A percentile compares a stretch with the other conserved stretches of the same genome.
These are phyloP conservation scores for Cardiosporidium cionae DNA, from an alignment of 169 alveolate species.

Conservation along the genomic window DNA sequence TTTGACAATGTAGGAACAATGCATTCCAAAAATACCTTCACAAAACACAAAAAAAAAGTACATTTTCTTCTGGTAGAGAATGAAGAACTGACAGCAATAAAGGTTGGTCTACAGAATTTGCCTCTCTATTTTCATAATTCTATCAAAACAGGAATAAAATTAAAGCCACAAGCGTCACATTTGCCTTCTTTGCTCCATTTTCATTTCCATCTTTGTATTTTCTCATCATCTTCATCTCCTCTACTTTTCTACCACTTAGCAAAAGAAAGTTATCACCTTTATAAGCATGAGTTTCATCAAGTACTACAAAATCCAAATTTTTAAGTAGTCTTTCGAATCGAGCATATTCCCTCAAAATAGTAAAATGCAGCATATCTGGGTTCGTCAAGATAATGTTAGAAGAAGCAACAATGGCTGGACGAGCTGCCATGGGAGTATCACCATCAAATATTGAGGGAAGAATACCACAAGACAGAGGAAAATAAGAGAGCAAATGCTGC, in stretches of 20 bases:
- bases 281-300: conserved; percentile 11
- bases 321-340: neutral
- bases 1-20: neutral
- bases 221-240: too few species aligned
- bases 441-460: neutral
- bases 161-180: too few species aligned
- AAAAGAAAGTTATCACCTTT: too few species aligned
- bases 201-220: too few species aligned
- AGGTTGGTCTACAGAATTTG: too few species aligned
- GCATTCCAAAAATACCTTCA: neutral
- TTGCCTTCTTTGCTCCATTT: too few species aligned
- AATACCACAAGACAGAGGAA: neutral
- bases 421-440: neutral
- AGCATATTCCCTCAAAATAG: neutral
- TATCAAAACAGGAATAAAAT: too few species aligned
- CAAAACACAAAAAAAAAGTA: neutral
- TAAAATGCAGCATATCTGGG: conserved; percentile 10
- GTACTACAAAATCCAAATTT: neutral
- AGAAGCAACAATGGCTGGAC: neutral
- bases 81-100: too few species aligned
- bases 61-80: neutral
- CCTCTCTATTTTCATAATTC: too few species aligned
- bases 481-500: neutral
- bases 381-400: conserved; percentile 1
- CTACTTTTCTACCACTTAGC: too few species aligned